Evolutionary conservation across 257 asterid species (phyloP).

Genomic region (Solanum piurae): DNA sequence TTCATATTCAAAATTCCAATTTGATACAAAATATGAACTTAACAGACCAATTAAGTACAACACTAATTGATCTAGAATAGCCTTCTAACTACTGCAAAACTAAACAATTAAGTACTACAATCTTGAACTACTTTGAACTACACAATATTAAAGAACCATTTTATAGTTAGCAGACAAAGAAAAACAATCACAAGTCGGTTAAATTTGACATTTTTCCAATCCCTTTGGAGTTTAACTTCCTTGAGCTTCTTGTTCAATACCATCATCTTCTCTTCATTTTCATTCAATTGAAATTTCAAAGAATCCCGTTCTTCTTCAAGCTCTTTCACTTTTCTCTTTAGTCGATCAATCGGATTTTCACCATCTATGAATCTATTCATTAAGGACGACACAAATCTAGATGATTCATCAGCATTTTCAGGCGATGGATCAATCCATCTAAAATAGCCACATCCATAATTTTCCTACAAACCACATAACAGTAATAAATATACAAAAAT

Average conservation of each 20-base stretch:
- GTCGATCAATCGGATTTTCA: too few relatives aligned
- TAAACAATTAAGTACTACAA: not conserved
- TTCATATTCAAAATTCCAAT: not conserved
- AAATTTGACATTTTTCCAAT: not conserved
- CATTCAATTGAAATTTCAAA: not conserved
- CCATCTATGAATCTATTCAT: too few relatives aligned
- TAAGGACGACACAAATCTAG: not conserved
- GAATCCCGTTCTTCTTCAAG: not conserved
- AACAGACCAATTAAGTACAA: not conserved
- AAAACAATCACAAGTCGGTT: not conserved
- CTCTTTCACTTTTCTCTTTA: too few relatives aligned
- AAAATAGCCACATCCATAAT: not conserved
- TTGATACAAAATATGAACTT: not conserved
- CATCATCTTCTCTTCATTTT: not conserved
- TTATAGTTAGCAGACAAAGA: not conserved
- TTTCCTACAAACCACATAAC: not conserved
- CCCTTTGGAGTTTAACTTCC: not conserved
- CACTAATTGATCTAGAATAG: not conserved
- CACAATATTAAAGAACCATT: not conserved
- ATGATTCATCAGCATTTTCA: too few relatives aligned
- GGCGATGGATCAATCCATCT: not conserved
- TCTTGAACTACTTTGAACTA: not conserved
- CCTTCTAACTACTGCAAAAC: not conserved
- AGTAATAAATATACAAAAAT: too few relatives aligned
- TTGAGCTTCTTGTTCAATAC: not conserved